Evolutionary conservation across 2,329 filamentous ascomycete genomes (phyloP), one percentile per base, ranked within the genome.

Genomic region (Escovopsis sp.): DNA sequence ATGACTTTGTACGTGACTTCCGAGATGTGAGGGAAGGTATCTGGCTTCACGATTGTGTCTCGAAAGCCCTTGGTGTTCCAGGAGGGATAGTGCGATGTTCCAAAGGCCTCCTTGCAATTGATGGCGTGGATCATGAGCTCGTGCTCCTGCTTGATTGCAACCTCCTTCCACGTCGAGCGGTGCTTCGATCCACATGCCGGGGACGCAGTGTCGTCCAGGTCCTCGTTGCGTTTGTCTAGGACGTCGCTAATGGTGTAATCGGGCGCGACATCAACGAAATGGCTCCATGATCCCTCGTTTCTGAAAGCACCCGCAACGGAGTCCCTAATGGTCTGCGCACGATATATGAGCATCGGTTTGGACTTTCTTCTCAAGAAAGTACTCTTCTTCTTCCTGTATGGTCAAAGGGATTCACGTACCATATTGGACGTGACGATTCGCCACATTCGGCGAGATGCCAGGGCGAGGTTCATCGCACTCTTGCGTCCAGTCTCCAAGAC

Each of bases 221-320:
- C 47, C 6, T 40, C 33, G 1, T 36, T 35, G 2, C 38, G 26
- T 12, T 39, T 40, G 15, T 40, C 23, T 12, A 42, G 39, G 12
- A 55, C 43, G 6, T 55, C 50, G 3, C 39, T 42, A 9, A 54
- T 41, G 1, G 51, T 53, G 38, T 51, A 55, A 11, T 55, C 50
- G 1, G 58, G 57, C 5, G 48, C 45, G 1, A 53, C 39, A 3
- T 48, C 53, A 5, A 59, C 30, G 23, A 62, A 50, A 1, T 58
- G 50, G 2, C 40, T 40, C 0, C 55, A 55, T 0, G 44, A 45
- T 0, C 55, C 53, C 0, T 46, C 12, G 4, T 44, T 43, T 2
- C 43, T 43, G 7, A 55, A 54, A 0, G 36, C 38, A 0, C 49
- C 46, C 1, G 48, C 47, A 2, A 46, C 38, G 26, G 55, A 53